Conservation (phyloP, 2,329 filamentous ascomycete genomes). For the Acrocalymma vagum region DNA sequence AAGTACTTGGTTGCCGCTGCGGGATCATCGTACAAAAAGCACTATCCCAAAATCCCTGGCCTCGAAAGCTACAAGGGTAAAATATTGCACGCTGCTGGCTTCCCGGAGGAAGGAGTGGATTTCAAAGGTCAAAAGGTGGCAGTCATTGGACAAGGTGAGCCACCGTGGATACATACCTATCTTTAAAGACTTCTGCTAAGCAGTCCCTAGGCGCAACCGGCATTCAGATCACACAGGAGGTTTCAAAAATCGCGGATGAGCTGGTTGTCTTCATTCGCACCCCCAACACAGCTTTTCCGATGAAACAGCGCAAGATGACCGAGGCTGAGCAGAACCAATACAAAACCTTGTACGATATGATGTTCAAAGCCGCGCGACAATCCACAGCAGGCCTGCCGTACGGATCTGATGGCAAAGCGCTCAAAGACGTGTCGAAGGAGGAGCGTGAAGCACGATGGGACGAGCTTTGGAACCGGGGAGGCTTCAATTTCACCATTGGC, state of each 20-base stretch:
- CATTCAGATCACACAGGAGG: slow-evolving; percentile 68
- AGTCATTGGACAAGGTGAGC: slow-evolving; percentile 69
- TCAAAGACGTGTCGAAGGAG: slow-evolving; percentile 58
- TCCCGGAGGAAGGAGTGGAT: slow-evolving; percentile 63
- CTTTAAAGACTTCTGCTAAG: too few species aligned
- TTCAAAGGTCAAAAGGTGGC: slow-evolving; percentile 64
- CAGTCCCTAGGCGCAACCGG: slow-evolving; percentile 69
- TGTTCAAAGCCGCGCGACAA: too few species aligned
- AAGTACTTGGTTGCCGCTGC: slow-evolving; percentile 60
- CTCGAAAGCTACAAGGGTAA: slow-evolving; percentile 65
- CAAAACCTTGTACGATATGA: too few species aligned
- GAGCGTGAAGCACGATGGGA: slow-evolving; percentile 48
- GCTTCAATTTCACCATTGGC: too few species aligned
- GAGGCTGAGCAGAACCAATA: slow-evolving; percentile 14
- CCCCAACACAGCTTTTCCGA: slow-evolving; percentile 69
- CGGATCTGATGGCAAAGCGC: too few species aligned
- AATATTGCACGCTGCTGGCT: slow-evolving; percentile 65
- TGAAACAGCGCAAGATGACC: slow-evolving; percentile 11
- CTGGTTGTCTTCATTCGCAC: slow-evolving; percentile 70
- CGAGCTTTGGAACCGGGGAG: slow-evolving; percentile 46
- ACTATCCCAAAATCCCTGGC: slow-evolving; percentile 65
- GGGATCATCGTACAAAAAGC: slow-evolving; percentile 64
- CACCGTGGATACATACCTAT: too few species aligned
- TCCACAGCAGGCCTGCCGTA: too few species aligned
- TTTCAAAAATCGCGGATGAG: slow-evolving; percentile 57